phyloP scores from a whole-genome alignment of 371 early-diverging fungal species.

The Mucor saturninus region DNA sequence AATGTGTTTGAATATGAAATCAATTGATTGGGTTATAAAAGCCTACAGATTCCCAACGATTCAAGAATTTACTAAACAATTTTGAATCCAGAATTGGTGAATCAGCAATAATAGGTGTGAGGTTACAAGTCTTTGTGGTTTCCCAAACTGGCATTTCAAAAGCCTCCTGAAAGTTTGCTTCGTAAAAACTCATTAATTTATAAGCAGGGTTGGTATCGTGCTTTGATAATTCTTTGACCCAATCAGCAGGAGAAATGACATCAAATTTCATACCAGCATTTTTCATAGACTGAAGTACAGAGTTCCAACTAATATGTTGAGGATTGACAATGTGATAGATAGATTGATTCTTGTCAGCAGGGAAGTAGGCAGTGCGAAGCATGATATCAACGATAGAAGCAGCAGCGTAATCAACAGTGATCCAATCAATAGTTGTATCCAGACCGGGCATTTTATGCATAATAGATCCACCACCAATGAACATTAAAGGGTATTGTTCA shows the following conservation, averaged over 20 bases:
- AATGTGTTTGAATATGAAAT: not conserved
- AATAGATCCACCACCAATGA: slow-evolving; percentile 37
- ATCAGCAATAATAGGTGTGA: slow-evolving; percentile 10
- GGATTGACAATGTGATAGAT: slow-evolving; percentile 49
- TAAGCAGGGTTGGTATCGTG: slow-evolving; percentile 43
- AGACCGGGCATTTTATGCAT: slow-evolving; percentile 39
- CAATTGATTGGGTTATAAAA: slow-evolving; percentile 22
- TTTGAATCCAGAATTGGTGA: slow-evolving; percentile 18
- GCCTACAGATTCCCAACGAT: slow-evolving; percentile 25
- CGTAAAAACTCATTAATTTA: slow-evolving; percentile 36
- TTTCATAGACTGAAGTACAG: slow-evolving; percentile 30
- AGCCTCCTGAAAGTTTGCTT: slow-evolving; percentile 21
- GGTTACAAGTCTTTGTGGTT: slow-evolving; percentile 17
- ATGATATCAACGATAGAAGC: slow-evolving; percentile 38
- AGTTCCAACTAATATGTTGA: slow-evolving; percentile 22
- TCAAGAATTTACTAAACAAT: slow-evolving; percentile 21
- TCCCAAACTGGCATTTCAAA: slow-evolving; percentile 35
- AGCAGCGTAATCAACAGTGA: slow-evolving; percentile 43
- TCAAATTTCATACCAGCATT: slow-evolving; percentile 36
- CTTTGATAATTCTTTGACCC: slow-evolving; percentile 34
- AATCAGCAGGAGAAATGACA: slow-evolving; percentile 27
- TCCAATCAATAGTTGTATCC: slow-evolving; percentile 39
- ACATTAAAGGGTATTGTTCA: slow-evolving; percentile 48
- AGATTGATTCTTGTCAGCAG: slow-evolving; percentile 9
- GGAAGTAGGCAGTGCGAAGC: slow-evolving; percentile 19